Evolutionary conservation across 2,329 filamentous ascomycete genomes (phyloP), one percentile per base, ranked within the genome.

Genomic region (Cercospora berteroae): DNA sequence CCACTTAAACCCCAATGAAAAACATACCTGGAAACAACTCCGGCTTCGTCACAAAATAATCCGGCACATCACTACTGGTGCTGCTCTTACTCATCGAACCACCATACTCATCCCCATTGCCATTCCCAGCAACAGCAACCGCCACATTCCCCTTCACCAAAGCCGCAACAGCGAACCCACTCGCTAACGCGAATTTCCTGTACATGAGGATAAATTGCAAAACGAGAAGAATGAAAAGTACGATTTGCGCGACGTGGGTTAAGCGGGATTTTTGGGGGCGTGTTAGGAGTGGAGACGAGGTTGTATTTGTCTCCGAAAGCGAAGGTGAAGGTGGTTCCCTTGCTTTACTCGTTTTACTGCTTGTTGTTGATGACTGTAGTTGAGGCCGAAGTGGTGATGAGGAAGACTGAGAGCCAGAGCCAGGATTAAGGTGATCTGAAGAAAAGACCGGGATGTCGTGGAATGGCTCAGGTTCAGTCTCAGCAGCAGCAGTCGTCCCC

Each of bases 21-120:
- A 13, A 68, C 69, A 55, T 67, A 77, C 77, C 77, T 59, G 77
- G 69, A 50, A 74, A 88, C 55, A 88, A 77, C 76, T 89, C 82
- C 3, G 87, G 86, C 25, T 80, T 82, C 0, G 87, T 89, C 76
- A 88, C 85, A 73, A 88, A 89, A 76, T 89, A 87, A 75, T 89
- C 85, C 25, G 88, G 87, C 57, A 88, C 83, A 48, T 82, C 66
- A 57, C 68, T 71, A 27, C 67, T 63, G n/a, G n/a, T n/a, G 12
- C 33, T 67, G 31, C 61, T 69, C 13, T 16, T 39, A 16, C 33
- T 39, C 18, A 64, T 66, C 27, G 58, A 62, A 55, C 74, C 63
- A 23, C 69, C 23, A n/a, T 56, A 31, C 13, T 4, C 50, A 55
- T 25, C 0, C 23, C 42, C 44, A 13, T 27, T 10, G 6, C 44